Evolutionary conservation across 225 moss, liverwort and hornwort species (phyloP).

Genomic region (Sphagnum tenellum): DNA sequence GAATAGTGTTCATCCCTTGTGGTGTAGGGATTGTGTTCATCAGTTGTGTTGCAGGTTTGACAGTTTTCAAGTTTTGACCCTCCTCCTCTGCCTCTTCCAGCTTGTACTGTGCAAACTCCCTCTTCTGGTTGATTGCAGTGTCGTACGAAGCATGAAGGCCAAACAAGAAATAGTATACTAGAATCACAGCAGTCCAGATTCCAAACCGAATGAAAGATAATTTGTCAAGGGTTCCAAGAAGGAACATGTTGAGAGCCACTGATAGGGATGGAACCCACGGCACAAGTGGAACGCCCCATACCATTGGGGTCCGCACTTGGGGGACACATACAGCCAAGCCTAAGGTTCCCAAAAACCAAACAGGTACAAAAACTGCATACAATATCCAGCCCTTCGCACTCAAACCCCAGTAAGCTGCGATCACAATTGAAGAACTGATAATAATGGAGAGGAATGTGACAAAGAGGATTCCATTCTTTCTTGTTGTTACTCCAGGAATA

Average conservation of each 20-base stretch:
- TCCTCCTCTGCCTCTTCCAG: no score
- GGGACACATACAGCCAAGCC: conserved; percentile 17
- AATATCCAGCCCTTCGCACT: background rate
- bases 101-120: no score
- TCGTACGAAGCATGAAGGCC: conserved; percentile 40
- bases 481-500: background rate
- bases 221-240: conserved; percentile 33
- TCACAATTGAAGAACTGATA: conserved; percentile 15
- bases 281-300: conserved; percentile 28
- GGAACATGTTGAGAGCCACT: conserved; percentile 23
- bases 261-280: conserved; percentile 34
- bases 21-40: no score
- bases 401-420: conserved; percentile 21
- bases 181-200: conserved; percentile 12
- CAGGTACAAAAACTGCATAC: conserved; percentile 7
- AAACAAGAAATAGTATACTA: conserved; percentile 27
- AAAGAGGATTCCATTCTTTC: no score
- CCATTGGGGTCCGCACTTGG: conserved; percentile 7
- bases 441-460: background rate
- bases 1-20: no score
- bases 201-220: conserved; percentile 33
- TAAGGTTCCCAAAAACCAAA: conserved; percentile 22
- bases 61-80: no score
- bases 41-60: no score
- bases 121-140: conserved; percentile 3